Conservation (phyloP, 106 monocot genomes). For the Xerophyta viscosa region DNA sequence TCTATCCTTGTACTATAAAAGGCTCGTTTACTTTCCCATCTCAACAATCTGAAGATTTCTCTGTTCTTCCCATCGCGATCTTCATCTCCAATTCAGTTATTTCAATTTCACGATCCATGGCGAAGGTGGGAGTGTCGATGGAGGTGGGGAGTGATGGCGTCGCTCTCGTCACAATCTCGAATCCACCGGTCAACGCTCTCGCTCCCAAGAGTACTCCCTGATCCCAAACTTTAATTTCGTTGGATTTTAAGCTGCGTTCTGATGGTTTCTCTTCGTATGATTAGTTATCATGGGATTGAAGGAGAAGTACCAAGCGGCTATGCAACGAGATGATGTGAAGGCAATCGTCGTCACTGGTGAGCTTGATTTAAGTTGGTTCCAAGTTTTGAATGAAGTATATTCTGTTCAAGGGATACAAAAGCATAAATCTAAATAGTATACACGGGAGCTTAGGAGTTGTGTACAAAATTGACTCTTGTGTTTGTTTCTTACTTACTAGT, state of each 20-base stretch:
- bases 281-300: constrained; percentile 54
- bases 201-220: constrained; percentile 34
- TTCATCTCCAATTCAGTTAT: no score
- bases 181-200: constrained; percentile 63
- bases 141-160: constrained; percentile 62
- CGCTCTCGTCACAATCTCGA: constrained; percentile 58
- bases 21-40: no score
- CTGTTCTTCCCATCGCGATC: no score
- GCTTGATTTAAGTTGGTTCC: not conserved
- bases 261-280: constrained; percentile 1
- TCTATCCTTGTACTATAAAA: no score
- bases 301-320: constrained; percentile 64
- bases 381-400: not conserved
- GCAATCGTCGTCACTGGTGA: constrained; percentile 85
- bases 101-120: no score
- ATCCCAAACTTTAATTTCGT: not conserved
- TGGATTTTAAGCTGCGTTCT: not conserved
- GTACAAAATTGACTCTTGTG: no score
- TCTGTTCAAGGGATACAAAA: no score
- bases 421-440: no score
- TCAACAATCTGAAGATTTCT: no score
- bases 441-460: no score
- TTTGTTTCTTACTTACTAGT: no score
- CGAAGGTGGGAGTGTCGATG: constrained; percentile 35
- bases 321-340: constrained; percentile 68